Base-by-base conservation (phyloP, 2,329 filamentous ascomycete species). In the Talaromyces sp. region DNA sequence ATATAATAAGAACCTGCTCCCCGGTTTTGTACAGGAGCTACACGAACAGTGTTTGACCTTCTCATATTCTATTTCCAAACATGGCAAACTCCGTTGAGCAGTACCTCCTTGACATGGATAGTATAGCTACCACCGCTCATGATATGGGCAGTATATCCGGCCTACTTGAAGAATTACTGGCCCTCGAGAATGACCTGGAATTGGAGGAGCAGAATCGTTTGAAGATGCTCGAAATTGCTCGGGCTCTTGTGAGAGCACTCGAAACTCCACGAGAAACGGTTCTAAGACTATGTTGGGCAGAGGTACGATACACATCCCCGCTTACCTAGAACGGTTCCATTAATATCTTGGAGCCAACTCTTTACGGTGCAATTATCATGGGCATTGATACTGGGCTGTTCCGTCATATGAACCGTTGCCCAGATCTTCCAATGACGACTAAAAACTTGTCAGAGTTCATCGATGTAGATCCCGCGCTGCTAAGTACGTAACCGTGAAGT, bases 201-300 rank as follows among this genome's bases (percentile, higher is more conserved):
- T 46, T 46, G 14, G 19, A 46, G 5, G 14, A 46, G 14, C 12
- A 19, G 31, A 5, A 55, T 55, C 2, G 41, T 51, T 1, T 66
- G 61, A n/a, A 31, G 56, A 56, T 69, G 3, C 51, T 68, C 8
- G 61, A 66, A 50, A 51, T 65, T 0, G 62, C 65, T 6, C 62
- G 65, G 8, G 54, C 64, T 6, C 58, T 70, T 43, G 62, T 65
- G 1, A 61, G 63, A 38, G 73, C 64, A 58, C 67, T 73, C 12
- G 79, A 82, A 64, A 80, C 77, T 0, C 80, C 80, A 0, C 71
- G 58, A n/a, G n/a, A n/a, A n/a, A n/a, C n/a, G n/a, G n/a, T n/a
- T n/a, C n/a, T n/a, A n/a, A n/a, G n/a, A n/a, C 77, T 81, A 51
- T 72, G 67, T 62, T 81, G 79, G 77, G 77, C 76, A 0, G 72